A percentile compares a stretch with the other conserved stretches of the same genome.
phyloP scores from a whole-genome alignment of 352 stramenopile genomes.

The Globisporangium nagaii region DNA sequence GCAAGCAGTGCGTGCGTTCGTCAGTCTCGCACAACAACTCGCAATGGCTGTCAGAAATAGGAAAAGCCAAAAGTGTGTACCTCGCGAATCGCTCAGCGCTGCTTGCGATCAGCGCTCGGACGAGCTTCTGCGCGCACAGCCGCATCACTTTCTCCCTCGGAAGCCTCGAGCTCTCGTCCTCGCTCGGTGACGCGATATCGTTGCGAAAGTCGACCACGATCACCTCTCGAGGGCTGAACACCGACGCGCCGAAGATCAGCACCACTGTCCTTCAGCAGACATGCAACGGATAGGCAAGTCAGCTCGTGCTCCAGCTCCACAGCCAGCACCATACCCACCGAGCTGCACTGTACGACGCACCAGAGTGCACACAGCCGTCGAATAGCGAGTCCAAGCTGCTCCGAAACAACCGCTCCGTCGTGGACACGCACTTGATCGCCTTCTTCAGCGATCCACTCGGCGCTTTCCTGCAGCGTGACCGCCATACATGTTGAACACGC shows the following conservation, averaged over 20 bases:
- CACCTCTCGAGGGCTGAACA: constrained; percentile 47
- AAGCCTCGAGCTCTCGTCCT: constrained; percentile 1
- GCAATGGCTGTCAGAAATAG: too few relatives aligned
- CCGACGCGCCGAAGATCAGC: constrained; percentile 50
- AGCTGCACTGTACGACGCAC: constrained; percentile 2
- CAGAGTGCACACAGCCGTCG: constrained; percentile 24
- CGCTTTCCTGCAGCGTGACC: constrained; percentile 13
- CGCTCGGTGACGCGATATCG: background rate
- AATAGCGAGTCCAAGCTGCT: constrained; percentile 30
- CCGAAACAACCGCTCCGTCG: constrained; percentile 23
- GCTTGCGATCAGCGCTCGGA: constrained; percentile 38
- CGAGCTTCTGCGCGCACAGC: constrained; percentile 61
- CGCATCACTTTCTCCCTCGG: constrained; percentile 26
- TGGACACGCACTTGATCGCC: constrained; percentile 38
- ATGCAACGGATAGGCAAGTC: background rate
- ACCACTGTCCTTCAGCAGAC: constrained; percentile 25
- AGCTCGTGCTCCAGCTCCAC: background rate
- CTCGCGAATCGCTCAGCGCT: constrained; percentile 12
- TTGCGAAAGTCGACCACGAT: constrained; percentile 43
- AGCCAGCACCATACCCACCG: background rate
- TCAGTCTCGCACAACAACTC: too few relatives aligned
- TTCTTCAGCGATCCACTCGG: constrained; percentile 34
- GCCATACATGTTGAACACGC: background rate
- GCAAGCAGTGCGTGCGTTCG: background rate
- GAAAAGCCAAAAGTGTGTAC: too few relatives aligned